phyloP scores from a whole-genome alignment of 2,329 filamentous ascomycete genomes.

The Sclerotinia trifoliorum region DNA sequence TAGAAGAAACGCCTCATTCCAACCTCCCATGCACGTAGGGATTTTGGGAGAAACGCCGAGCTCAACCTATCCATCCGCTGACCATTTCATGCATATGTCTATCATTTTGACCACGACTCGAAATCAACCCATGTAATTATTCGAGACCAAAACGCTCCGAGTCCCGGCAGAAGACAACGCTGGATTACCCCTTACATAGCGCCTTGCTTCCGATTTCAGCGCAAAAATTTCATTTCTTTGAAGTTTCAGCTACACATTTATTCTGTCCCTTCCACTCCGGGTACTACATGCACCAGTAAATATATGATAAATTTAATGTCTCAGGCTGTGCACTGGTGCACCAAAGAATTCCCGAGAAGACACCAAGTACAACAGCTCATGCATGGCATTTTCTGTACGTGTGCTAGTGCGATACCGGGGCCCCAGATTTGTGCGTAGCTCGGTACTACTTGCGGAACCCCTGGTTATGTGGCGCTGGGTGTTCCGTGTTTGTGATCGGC shows the following conservation, averaged over 20 bases:
- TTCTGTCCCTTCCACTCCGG: not conserved
- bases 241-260: slow-evolving; percentile 3
- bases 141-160: not conserved
- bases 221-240: not conserved
- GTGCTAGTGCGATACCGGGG: not conserved
- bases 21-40: not conserved
- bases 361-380: not conserved
- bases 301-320: not conserved
- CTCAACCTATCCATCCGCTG: not conserved
- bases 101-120: not conserved
- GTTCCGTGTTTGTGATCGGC: not conserved
- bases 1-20: not conserved
- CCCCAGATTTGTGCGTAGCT: not conserved
- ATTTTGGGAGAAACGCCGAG: not conserved
- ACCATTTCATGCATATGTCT: not conserved
- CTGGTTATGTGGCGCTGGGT: not conserved
- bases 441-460: not conserved
- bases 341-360: not conserved
- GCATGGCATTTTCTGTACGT: not conserved
- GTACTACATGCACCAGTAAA: not conserved
- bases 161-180: not conserved
- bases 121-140: not conserved
- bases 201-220: not conserved
- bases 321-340: not conserved
- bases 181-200: not conserved